Base-by-base conservation (phyloP, 805 yeast species). In the Hermanozyma aechmeae region DNA sequence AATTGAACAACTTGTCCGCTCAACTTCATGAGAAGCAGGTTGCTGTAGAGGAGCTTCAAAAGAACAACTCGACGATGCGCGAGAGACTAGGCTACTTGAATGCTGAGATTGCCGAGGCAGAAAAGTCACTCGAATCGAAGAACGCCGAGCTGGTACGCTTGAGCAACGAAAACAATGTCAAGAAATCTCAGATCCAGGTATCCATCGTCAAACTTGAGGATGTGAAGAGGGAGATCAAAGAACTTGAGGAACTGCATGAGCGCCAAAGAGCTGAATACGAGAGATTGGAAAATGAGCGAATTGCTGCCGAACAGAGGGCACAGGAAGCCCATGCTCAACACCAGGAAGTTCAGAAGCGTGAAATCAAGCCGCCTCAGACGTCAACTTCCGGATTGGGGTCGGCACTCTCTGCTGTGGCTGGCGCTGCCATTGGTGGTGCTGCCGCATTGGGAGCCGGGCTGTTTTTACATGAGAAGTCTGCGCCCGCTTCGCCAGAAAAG, bases 51-150 rank as follows among this genome's bases (percentile, higher is more conserved):
- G 71, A 69, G 27, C 68, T 79, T n/a, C 87, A 82, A 54, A 70
- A 73, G 45, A 71, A 72, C 42, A 83, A 80, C 39, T 61, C 71
- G 11, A 47, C 68, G 3, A 57, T 81, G 43, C 83, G 79, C 43
- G 93, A 82, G 42, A 71, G 71, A 38, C 65, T 87, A 30, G 76
- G 79, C 10, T 55, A 56, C 16, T 56, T 79, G 46, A 84, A 79
- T 48, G 76, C 80, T 4, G 83, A 80, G 51, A 68, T 75, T 16
- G 65, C 65, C 13, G 76, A 73, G 31, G 51, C 80, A 37, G 71
- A 75, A 40, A 60, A 61, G 31, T 77, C 75, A 38, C 48, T 79
- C 19, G 75, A 68, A 26, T 55, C 61, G 24, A 62, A 69, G 26
- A 58, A 71, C 33, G 53, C 58, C 26, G 80, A 78, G 31, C 65